Evolutionary conservation across 176 grass and related monocot genomes (phyloP), one percentile per base, ranked within the genome.

Genomic region (Oryza glaberrima): DNA sequence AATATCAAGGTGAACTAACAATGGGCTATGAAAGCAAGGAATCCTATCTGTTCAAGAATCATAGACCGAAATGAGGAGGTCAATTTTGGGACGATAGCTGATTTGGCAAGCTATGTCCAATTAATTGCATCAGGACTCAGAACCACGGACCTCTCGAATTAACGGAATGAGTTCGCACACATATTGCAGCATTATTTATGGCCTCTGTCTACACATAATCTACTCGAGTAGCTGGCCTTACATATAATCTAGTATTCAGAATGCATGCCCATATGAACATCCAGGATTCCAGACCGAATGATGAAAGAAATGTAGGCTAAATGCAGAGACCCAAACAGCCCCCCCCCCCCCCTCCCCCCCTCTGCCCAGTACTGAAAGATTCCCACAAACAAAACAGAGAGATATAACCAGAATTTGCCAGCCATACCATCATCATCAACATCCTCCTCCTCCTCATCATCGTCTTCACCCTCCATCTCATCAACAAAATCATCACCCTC

Each of bases 381-480:
- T 67, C 58, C 35, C 6, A 86, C 54, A 20, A 32, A 68, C 0
- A 48, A 48, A 19, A 20, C 26, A 78, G 16, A 13, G 6, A 82
- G 69, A 79, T 48, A 79, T 60, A 5, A 74, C 8, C 28, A 30
- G 28, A 70, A 35, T 40, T 20, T 8, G 2, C 11, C 47, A 14
- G 64, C 1, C 78, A 71, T 90, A 87, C 81, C 82, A 0, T 68
- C 72, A 1, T 34, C 32, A 0, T 65, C 71, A 0, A 20, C 69
- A 8, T 73, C 69, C 36, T 83, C 77, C 36, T 83, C 77, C 43
- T 56, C 84, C 0, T 26, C 26, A 26, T 81, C 84, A 2, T 84
- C 70, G 3, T 52, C 85, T 23, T 74, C 54, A 4, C 36, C 44
- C 13, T 88, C 73, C 38, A 82, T 45, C 20, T 90, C 88, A 43